Evolutionary conservation across 2,329 filamentous ascomycete species (phyloP).

Genomic region (Aspergillus udagawae): DNA sequence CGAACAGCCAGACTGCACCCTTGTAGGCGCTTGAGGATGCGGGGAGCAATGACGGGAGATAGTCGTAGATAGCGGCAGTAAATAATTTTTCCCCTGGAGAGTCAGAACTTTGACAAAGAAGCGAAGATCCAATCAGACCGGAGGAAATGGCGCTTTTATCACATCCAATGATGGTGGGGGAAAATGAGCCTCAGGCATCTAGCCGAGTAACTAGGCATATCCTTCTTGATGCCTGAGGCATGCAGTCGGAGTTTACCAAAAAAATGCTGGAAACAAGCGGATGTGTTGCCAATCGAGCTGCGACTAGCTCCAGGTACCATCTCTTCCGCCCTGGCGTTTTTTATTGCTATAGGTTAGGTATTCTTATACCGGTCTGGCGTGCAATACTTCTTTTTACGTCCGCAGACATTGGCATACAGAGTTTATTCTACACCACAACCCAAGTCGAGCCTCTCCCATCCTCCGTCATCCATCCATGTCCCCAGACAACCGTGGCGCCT

Average conservation of each 20-base stretch:
- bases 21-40: neutral
- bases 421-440: neutral
- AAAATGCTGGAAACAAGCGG: neutral
- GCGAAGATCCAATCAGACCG: neutral
- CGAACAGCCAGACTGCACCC: neutral
- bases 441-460: neutral
- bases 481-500: conserved; percentile 20
- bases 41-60: neutral
- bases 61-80: neutral
- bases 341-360: neutral
- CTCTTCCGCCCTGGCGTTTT: neutral
- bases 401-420: neutral
- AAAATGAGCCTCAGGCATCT: neutral
- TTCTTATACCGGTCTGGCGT: conserved; percentile 1
- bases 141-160: neutral
- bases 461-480: conserved; percentile 20
- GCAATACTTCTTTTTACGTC: neutral
- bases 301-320: neutral
- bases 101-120: neutral
- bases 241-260: neutral
- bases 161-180: too few species aligned
- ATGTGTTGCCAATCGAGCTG: neutral
- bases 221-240: neutral
- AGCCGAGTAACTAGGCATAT: neutral
- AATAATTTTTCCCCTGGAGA: neutral